phyloP scores from a whole-genome alignment of 805 yeast genomes.

The Metschnikowia dekortorum region DNA sequence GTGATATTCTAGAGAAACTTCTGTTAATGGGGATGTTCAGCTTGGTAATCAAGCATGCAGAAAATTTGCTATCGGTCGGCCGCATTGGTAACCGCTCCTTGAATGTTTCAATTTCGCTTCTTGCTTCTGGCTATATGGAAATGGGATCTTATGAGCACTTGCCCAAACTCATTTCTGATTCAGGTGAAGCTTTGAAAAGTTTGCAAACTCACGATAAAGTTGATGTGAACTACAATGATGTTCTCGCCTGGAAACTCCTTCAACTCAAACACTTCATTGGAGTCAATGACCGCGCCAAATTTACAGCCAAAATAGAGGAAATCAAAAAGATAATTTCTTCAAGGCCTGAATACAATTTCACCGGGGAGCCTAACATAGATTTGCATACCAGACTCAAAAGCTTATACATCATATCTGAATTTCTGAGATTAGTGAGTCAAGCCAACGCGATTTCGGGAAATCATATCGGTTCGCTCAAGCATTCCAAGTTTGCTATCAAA shows the following conservation, averaged over 20 bases:
- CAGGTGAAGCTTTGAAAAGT: conserved; percentile 9
- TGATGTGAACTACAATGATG: conserved; percentile 9
- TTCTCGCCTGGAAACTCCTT: conserved; percentile 24
- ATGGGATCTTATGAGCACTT: conserved; percentile 4
- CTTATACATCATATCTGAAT: conserved; percentile 28
- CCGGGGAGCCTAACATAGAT: conserved; percentile 8
- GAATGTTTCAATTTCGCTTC: conserved; percentile 4
- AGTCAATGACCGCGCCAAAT: conserved; percentile 16
- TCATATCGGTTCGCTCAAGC: conserved; percentile 29
- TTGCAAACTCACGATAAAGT: not conserved
- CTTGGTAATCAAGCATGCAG: not conserved
- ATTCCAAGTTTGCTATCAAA: conserved; percentile 47
- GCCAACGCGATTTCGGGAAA: conserved; percentile 18
- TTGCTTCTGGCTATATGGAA: conserved; percentile 6
- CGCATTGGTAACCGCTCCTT: not conserved
- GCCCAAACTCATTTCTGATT: conserved; percentile 16
- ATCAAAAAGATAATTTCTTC: conserved; percentile 21
- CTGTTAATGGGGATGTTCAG: conserved; percentile 6
- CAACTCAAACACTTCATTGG: conserved; percentile 28
- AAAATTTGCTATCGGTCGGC: not conserved
- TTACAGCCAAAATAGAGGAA: conserved; percentile 21
- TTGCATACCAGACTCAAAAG: conserved; percentile 22
- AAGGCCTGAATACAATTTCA: conserved; percentile 27
- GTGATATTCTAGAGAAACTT: conserved; percentile 1
- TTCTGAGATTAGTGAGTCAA: conserved; percentile 30